Evolutionary conservation across 176 grass and related monocot genomes (phyloP).

Genomic region (Cenchrus purpureus): DNA sequence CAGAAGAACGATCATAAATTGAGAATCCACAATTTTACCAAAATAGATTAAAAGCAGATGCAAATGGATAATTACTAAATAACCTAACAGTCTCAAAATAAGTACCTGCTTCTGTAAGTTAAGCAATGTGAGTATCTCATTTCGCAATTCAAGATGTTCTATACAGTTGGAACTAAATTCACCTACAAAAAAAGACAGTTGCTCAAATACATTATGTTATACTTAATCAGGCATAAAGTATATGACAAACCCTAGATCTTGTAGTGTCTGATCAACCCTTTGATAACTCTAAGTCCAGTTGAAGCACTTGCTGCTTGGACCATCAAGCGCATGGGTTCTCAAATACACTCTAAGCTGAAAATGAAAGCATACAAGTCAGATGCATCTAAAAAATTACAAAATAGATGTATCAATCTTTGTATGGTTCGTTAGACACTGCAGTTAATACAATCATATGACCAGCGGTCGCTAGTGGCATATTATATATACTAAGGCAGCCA

Average conservation of each 20-base stretch:
- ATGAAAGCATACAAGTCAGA: conserved; percentile 35
- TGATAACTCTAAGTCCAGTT: conserved; percentile 87
- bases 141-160: conserved; percentile 97
- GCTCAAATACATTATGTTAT: conserved; percentile 19
- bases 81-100: conserved; percentile 15
- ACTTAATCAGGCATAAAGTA: conserved; percentile 10
- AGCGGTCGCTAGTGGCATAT: background rate
- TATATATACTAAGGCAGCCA: background rate
- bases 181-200: conserved; percentile 60
- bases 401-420: conserved; percentile 19
- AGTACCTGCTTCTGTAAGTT: conserved; percentile 98
- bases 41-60: conserved; percentile 19
- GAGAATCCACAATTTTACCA: conserved; percentile 1
- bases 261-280: conserved; percentile 88
- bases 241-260: conserved; percentile 86
- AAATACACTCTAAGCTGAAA: conserved; percentile 93
- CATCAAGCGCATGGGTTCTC: conserved; percentile 95
- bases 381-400: conserved; percentile 35
- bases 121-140: conserved; percentile 96
- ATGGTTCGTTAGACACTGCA: conserved; percentile 7
- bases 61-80: conserved; percentile 19
- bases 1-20: background rate
- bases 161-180: conserved; percentile 91
- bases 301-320: conserved; percentile 83
- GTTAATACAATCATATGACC: background rate